Conservation (phyloP, 1,284 basidiomycete genomes). For the Apiotrichum veenhuisii region DNA sequence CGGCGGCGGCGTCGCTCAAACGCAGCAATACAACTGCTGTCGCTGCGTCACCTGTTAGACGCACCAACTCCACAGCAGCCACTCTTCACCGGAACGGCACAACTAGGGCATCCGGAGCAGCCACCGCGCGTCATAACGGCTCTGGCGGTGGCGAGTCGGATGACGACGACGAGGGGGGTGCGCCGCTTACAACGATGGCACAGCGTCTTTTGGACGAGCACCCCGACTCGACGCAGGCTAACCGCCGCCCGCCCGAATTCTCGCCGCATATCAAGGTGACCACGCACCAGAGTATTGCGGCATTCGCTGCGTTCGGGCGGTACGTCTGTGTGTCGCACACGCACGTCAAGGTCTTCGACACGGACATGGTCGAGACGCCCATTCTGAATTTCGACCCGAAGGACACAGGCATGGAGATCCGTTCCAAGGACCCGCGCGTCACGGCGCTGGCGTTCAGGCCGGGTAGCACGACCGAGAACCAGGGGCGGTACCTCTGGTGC, state of each 20-base stretch:
- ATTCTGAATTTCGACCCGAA: constrained; percentile 60
- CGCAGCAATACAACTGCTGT: not conserved
- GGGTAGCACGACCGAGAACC: constrained; percentile 51
- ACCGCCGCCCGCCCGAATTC: constrained; percentile 65
- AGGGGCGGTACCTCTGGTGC: constrained; percentile 64
- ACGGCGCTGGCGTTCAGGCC: constrained; percentile 72
- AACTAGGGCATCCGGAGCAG: not conserved
- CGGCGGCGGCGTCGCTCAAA: not conserved
- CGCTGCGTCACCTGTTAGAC: not conserved
- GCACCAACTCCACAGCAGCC: not conserved
- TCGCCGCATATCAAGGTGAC: constrained; percentile 42
- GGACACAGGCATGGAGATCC: constrained; percentile 56
- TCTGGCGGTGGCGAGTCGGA: constrained; percentile 24
- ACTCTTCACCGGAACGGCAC: not conserved
- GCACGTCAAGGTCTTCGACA: constrained; percentile 59
- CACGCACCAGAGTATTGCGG: constrained; percentile 51
- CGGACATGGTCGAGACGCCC: constrained; percentile 33
- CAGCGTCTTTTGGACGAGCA: constrained; percentile 58
- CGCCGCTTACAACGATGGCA: constrained; percentile 22
- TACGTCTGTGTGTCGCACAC: constrained; percentile 62
- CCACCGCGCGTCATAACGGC: not conserved
- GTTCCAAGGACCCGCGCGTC: constrained; percentile 64
- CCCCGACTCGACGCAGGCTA: constrained; percentile 76
- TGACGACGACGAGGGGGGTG: constrained; percentile 29
- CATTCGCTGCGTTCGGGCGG: constrained; percentile 61